Conservation (phyloP, 179 eudicot genomes). For the Heliamphora pulchella region DNA sequence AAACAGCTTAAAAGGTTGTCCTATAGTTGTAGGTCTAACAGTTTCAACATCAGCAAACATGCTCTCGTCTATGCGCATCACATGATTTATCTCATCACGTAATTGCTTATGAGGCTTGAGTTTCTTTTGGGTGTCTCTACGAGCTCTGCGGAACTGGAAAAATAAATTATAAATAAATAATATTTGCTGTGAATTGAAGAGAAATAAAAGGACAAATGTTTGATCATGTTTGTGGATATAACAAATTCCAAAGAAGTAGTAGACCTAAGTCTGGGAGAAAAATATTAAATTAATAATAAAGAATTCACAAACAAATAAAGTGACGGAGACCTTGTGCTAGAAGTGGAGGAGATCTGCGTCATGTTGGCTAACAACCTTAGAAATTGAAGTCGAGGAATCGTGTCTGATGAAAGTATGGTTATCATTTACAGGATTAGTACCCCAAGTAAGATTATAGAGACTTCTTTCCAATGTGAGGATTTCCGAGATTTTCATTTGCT, state of each 20-base stretch:
- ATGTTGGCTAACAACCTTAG: slow-evolving; percentile 68
- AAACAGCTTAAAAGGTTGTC: background rate
- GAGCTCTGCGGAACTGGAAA: background rate
- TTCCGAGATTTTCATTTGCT: slow-evolving; percentile 65
- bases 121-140: slow-evolving; percentile 8
- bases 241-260: background rate
- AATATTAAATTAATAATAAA: background rate
- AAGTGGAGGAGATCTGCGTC: slow-evolving; percentile 94
- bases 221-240: background rate
- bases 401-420: slow-evolving; percentile 45
- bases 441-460: slow-evolving; percentile 57
- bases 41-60: background rate
- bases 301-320: background rate
- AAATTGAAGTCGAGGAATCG: slow-evolving; percentile 43
- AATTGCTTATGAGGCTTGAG: slow-evolving; percentile 6
- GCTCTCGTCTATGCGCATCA: background rate
- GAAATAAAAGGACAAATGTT: background rate
- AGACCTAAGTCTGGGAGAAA: background rate
- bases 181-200: background rate
- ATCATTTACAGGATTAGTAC: slow-evolving; percentile 74
- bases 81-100: background rate
- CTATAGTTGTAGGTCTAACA: slow-evolving; percentile 2
- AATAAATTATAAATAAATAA: no score
- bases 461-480: slow-evolving; percentile 44
- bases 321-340: slow-evolving; percentile 72